Base-by-base conservation (phyloP, 768 basidiomycete genomes). In the Myochromella boudieri region DNA sequence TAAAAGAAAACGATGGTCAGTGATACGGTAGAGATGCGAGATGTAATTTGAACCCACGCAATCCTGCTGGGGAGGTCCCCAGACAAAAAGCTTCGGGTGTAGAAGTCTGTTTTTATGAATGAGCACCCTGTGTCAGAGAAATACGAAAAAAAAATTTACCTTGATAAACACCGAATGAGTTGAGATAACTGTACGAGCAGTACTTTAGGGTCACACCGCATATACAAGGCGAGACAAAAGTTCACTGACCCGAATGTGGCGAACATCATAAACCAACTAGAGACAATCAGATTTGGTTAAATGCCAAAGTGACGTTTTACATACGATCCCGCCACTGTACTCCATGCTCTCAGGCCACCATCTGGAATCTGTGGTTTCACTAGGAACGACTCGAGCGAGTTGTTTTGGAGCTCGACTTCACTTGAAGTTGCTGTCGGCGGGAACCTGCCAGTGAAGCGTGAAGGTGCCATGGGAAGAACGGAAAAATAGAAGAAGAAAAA, bases 81-180 rank as follows among this genome's bases (percentile, higher is more conserved):
- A 1, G 46, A 37, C 6, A 54, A 20, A 25, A 42, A 51, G 20
- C 28, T 27, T n/a, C 49, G 49, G 3, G 49, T 54, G 42, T 54
- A 54, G 32, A 28, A 51, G 24, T 54, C 49, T 54, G 20, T n/a
- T 14, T 10, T 21, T 12, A 27, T 10, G 18, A 1, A 17, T 11
- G n/a, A n/a, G 21, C 15, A 3, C 42, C 12, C 21, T 14, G 10
- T 15, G 9, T 20, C 6, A 26, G 15, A 15, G 17, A 20, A 27
- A 26, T 45, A 20, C 6, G 32, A 3, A 21, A 11, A 17, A 6
- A 12, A 8, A 28, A 34, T 17, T n/a, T 38, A 46, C 53, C 53
- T 54, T 54, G 53, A 38, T 50, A 54, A 25, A 54, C 48, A 21
- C 49, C 53, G 15, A 51, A 54, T 28, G 53, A 54, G 28, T 54